Evolutionary conservation across 1,284 basidiomycete genomes (phyloP), one percentile per base, ranked within the genome.

Genomic region (Uromyces viciae-fabae): DNA sequence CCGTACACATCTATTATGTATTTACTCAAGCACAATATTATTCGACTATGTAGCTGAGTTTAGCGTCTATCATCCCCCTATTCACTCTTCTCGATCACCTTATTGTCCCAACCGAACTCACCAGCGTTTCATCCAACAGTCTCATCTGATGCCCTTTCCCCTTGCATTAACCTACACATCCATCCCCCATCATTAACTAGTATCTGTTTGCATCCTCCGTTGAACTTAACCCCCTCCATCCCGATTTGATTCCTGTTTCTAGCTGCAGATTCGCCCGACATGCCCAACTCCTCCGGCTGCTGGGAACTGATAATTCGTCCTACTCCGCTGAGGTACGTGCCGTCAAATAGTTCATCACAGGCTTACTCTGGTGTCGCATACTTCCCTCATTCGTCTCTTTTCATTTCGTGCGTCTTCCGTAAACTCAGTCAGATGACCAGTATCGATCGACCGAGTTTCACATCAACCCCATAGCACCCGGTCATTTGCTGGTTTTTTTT

Each of bases 251-350:
- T 52, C 31, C 46, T 52, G 33, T 54, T 1, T 62, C 4, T 33
- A 76, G 75, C 4, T 76, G 56, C 43, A 62, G 60, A 19, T 33
- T 76, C 8, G 58, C 60, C 56, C 58, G 75, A 62, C 38, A 49
- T 46, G 31, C 56, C 42, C 75, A 76, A 3, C 74, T 62, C 8
- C n/a, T 3, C 33, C 42, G 60, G 8, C 38, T 75, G 36, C 28
- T 64, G 15, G n/a, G 14, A 17, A 17, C 33, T 36, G 40, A 56
- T 38, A 8, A 7, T 36, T n/a, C 31, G 42, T 25, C 36, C 56
- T 28, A 46, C 60, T 15, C 28, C 0, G 22, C 19, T 19, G 25
- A 76, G 60, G 58, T 75, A 17, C 43, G 74, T 28, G 33, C 11
- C 31, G 22, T 22, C 2, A 19, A 5, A 28, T 25, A 43, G 25